Evolutionary conservation across 1,139 yeast genomes (phyloP).

Genomic region (Hemisphaericaspora xylanilytica): DNA sequence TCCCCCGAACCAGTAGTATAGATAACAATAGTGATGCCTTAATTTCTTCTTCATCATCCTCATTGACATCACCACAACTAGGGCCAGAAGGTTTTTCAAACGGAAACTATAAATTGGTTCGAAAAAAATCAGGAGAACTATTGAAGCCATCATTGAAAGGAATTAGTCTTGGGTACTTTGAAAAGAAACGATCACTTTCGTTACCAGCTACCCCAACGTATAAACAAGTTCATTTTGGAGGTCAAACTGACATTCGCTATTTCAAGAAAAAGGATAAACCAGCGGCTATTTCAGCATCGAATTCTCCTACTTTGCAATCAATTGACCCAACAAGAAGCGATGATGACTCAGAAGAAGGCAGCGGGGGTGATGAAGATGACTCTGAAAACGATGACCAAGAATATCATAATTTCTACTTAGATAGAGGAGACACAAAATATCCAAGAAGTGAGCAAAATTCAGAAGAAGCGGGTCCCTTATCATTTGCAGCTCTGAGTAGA

Average conservation of each 20-base stretch:
- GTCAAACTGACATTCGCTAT: slow-evolving; percentile 62
- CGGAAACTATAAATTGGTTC: slow-evolving; percentile 36
- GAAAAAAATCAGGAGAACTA: slow-evolving; percentile 78
- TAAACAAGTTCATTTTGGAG: slow-evolving; percentile 79
- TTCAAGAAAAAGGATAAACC: slow-evolving; percentile 74
- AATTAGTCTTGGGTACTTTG: slow-evolving; percentile 19
- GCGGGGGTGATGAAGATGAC: slow-evolving; percentile 9
- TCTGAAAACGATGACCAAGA: slow-evolving; percentile 18
- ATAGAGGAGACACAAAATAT: slow-evolving; percentile 22
- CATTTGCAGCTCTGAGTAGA: not conserved
- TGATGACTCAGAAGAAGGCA: slow-evolving; percentile 13
- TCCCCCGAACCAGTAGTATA: slow-evolving; percentile 3
- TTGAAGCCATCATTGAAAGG: slow-evolving; percentile 69
- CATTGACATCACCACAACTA: slow-evolving; percentile 8
- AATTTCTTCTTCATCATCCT: slow-evolving; percentile 10
- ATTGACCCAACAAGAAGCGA: slow-evolving; percentile 19
- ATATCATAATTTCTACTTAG: slow-evolving; percentile 13
- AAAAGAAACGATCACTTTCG: slow-evolving; percentile 50
- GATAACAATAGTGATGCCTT: slow-evolving; percentile 5
- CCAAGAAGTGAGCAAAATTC: slow-evolving; percentile 21
- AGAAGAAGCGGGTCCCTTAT: not conserved
- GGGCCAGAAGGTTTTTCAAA: slow-evolving; percentile 7
- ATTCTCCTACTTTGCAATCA: slow-evolving; percentile 49
- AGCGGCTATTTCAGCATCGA: slow-evolving; percentile 65
- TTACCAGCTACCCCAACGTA: slow-evolving; percentile 73